phyloP scores from a whole-genome alignment of 2,329 filamentous ascomycete genomes.

The Furcasterigmium sp. region DNA sequence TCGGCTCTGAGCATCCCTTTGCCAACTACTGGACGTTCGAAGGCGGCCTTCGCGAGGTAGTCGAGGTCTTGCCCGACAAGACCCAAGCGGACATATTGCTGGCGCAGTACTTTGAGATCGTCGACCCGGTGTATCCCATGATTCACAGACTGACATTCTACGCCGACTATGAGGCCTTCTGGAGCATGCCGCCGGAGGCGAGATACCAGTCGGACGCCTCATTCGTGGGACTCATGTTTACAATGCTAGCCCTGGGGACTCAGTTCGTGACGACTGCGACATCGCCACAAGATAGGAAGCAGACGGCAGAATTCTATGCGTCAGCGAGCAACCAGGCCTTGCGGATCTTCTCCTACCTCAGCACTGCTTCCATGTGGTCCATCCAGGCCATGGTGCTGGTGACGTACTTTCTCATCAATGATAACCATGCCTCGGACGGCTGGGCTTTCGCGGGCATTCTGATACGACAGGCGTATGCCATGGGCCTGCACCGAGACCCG shows the following conservation, averaged over 20 bases:
- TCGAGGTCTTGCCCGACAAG: slow-evolving; percentile 70
- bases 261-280: slow-evolving; percentile 63
- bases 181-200: slow-evolving; percentile 54
- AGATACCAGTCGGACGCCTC: slow-evolving; percentile 60
- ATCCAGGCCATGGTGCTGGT: slow-evolving; percentile 78
- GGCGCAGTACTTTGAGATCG: slow-evolving; percentile 60
- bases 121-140: slow-evolving; percentile 79
- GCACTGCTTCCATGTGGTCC: slow-evolving; percentile 65
- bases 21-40: slow-evolving; percentile 82
- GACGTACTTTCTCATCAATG: slow-evolving; percentile 79
- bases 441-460: slow-evolving; percentile 78
- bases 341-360: slow-evolving; percentile 71
- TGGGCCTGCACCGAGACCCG: slow-evolving; percentile 75
- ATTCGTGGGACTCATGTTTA: slow-evolving; percentile 67
- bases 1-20: slow-evolving; percentile 73
- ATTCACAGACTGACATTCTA: slow-evolving; percentile 71
- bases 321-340: slow-evolving; percentile 75
- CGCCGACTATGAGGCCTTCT: slow-evolving; percentile 74
- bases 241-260: slow-evolving; percentile 72
- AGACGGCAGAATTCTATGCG: slow-evolving; percentile 77
- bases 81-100: slow-evolving; percentile 68
- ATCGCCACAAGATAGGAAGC: slow-evolving; percentile 57
- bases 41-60: slow-evolving; percentile 69
- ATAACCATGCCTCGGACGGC: slow-evolving; percentile 77
- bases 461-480: slow-evolving; percentile 73